A percentile compares a stretch with the other conserved stretches of the same genome.
phyloP scores from a whole-genome alignment of 2,329 filamentous ascomycete genomes.

The Colletotrichum echinochloae region DNA sequence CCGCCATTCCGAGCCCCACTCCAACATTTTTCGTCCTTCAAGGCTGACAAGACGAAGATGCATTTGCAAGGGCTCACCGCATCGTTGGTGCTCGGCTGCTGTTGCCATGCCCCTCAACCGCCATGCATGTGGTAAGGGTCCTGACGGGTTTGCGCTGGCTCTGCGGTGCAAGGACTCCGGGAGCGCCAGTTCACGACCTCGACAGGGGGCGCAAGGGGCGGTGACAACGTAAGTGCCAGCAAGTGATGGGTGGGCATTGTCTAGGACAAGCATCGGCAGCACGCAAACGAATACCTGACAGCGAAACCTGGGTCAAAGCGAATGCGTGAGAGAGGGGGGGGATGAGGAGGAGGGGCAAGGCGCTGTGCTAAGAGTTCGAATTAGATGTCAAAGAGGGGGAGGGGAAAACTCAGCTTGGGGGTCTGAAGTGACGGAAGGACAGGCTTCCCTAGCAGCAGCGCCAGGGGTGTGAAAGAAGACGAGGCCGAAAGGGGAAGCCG shows the following conservation, averaged over 20 bases:
- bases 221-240: constrained; percentile 22
- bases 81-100: constrained; percentile 27
- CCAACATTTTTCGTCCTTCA: constrained; percentile 22
- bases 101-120: constrained; percentile 17
- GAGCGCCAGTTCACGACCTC: constrained; percentile 2
- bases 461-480: neutral
- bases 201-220: constrained; percentile 19
- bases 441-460: neutral
- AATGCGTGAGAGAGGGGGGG: neutral
- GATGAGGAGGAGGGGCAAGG: constrained; percentile 1
- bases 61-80: constrained; percentile 36
- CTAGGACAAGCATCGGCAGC: constrained; percentile 8
- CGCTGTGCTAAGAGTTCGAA: neutral
- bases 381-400: constrained; percentile 14
- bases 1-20: constrained; percentile 21
- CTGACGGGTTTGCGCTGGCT: neutral
- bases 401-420: neutral
- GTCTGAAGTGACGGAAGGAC: neutral
- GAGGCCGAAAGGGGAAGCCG: constrained; percentile 21
- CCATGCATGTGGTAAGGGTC: constrained; percentile 9
- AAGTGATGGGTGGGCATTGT: constrained; percentile 12
- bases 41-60: constrained; percentile 20
- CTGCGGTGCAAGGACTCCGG: constrained; percentile 8
- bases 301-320: neutral
- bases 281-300: neutral